These are phyloP conservation scores for Fraxinus sp. DNA, from an alignment of 305 asterid species.

Conservation along the genomic window DNA sequence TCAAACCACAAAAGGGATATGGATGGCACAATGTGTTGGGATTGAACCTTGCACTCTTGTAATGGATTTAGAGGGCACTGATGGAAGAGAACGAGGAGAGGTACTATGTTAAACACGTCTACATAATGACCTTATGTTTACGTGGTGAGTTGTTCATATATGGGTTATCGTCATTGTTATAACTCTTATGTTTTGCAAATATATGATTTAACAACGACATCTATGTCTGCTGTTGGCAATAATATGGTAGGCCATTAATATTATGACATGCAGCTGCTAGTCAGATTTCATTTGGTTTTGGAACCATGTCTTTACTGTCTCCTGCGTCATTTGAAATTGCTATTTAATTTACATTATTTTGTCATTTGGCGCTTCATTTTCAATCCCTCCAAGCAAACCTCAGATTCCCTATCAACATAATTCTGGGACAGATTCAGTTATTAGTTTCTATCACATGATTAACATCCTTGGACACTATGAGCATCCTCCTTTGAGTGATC, in stretches of 20 bases:
- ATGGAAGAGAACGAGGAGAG: slow-evolving; percentile 99
- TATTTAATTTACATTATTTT: not conserved
- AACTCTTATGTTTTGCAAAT: not conserved
- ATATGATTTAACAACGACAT: slow-evolving; percentile 11
- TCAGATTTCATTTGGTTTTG: slow-evolving; percentile 7
- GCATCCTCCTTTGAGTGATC: not conserved
- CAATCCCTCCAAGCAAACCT: slow-evolving; percentile 8
- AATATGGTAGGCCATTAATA: slow-evolving; percentile 3
- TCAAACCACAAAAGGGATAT: slow-evolving; percentile 94
- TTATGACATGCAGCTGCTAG: not conserved
- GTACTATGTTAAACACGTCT: slow-evolving; percentile 38
- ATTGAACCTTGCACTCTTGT: slow-evolving; percentile 90
- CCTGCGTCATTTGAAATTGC: not conserved
- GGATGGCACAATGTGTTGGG: slow-evolving; percentile 94
- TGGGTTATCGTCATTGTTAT: slow-evolving; percentile 16
- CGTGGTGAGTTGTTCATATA: slow-evolving; percentile 22
- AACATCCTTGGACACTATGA: not conserved
- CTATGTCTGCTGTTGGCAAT: slow-evolving; percentile 1
- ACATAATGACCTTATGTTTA: slow-evolving; percentile 20
- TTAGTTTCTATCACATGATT: not conserved
- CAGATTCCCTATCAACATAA: slow-evolving; percentile 5
- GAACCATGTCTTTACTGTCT: not conserved
- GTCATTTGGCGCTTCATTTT: not conserved
- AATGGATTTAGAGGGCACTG: slow-evolving; percentile 99
- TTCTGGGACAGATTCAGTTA: slow-evolving; percentile 12